Percentiles rank a stretch among this genome's conserved stretches.
These are phyloP conservation scores for Xylaria sp. DNA, from an alignment of 2,329 filamentous ascomycete species.

Conservation along the genomic window DNA sequence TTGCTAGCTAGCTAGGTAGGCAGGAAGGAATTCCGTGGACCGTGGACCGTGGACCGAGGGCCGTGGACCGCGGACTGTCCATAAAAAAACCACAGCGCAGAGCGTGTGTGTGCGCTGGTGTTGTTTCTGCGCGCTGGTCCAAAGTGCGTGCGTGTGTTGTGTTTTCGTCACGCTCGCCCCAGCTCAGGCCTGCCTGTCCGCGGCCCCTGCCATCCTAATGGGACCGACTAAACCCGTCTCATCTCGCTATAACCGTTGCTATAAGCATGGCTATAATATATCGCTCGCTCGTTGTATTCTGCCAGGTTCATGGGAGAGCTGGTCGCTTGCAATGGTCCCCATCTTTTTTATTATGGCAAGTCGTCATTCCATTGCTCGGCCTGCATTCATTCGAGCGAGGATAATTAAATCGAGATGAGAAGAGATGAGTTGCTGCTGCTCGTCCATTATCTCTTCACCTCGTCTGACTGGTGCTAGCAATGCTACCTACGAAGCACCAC, in stretches of 20 bases:
- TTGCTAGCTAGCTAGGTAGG: no score
- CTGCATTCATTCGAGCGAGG: background rate
- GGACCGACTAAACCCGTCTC: background rate
- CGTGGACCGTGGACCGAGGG: conserved; percentile 10
- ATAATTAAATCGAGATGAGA: background rate
- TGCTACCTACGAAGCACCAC: no score
- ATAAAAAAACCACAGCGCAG: background rate
- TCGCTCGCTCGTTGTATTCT: background rate
- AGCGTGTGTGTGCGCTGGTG: background rate
- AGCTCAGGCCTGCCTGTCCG: background rate
- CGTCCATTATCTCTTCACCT: background rate
- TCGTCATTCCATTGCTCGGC: background rate
- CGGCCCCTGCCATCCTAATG: background rate
- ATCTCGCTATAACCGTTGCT: conserved; percentile 11
- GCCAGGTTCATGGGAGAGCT: background rate
- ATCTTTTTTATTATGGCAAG: background rate
- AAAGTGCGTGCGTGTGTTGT: background rate
- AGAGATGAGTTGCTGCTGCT: background rate
- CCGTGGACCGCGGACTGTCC: conserved; percentile 5
- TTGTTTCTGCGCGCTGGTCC: background rate
- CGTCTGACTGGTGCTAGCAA: background rate
- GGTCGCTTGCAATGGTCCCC: background rate
- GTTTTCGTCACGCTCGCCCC: background rate
- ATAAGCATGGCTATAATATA: conserved; percentile 4
- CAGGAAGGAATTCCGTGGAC: background rate